phyloP scores from a whole-genome alignment of 78 protist genomes.

The Guillardia theta region DNA sequence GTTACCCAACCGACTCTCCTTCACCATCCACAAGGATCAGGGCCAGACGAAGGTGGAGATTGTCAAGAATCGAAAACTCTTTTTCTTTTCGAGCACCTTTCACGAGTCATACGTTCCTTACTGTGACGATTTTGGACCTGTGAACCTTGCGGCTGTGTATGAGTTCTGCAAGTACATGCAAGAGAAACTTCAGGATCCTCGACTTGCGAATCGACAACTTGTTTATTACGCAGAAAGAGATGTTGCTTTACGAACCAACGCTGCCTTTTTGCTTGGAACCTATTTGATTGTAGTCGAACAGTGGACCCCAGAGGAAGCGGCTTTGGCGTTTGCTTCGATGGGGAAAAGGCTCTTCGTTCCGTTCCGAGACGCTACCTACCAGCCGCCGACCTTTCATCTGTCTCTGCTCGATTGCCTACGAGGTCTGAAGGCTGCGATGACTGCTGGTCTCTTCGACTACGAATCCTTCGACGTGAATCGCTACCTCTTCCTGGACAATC shows the following conservation, averaged over 20 bases:
- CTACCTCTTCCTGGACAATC: neutral
- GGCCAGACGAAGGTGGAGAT: neutral
- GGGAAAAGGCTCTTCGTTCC: neutral
- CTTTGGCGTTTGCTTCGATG: neutral
- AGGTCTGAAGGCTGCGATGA: neutral
- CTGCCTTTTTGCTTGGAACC: neutral
- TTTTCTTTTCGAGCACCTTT: neutral
- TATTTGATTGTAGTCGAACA: neutral
- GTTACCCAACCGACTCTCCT: neutral
- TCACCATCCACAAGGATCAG: neutral
- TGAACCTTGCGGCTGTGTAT: neutral
- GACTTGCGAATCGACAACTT: neutral
- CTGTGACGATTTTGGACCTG: neutral
- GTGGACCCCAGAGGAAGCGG: neutral
- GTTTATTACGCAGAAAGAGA: neutral
- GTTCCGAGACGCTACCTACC: neutral
- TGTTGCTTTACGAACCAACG: neutral
- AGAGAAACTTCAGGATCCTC: neutral
- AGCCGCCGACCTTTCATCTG: neutral
- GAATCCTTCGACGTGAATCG: neutral
- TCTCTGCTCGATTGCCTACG: neutral
- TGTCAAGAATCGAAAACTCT: neutral
- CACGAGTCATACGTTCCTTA: neutral
- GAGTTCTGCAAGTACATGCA: neutral
- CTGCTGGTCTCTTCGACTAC: neutral